These are phyloP conservation scores for Leptoxyphium fumago DNA, from an alignment of 2,329 filamentous ascomycete genomes.

Conservation along the genomic window DNA sequence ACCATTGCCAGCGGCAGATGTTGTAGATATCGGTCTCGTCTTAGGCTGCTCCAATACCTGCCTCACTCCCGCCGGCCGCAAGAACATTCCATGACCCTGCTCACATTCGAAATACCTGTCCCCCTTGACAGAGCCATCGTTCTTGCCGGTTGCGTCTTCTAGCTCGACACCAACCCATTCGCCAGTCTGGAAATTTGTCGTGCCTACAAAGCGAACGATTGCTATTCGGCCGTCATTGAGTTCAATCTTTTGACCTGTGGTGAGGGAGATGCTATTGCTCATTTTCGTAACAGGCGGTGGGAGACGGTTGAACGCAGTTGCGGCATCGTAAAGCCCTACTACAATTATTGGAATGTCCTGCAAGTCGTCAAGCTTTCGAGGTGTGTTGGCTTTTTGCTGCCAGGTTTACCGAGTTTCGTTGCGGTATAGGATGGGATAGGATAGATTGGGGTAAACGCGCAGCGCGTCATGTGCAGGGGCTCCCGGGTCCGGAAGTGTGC, in stretches of 20 bases:
- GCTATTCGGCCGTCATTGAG: constrained; percentile 65
- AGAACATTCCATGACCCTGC: constrained; percentile 65
- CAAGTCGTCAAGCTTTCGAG: too few relatives aligned
- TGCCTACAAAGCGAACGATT: constrained; percentile 67
- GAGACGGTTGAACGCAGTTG: too few relatives aligned
- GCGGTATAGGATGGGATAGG: too few relatives aligned
- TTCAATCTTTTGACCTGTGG: constrained; percentile 58
- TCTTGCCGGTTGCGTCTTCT: constrained; percentile 70
- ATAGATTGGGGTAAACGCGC: too few relatives aligned
- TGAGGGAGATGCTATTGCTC: constrained; percentile 10
- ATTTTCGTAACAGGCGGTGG: too few relatives aligned
- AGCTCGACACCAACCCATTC: constrained; percentile 87
- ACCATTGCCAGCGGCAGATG: constrained; percentile 14
- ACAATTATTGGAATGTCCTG: too few relatives aligned
- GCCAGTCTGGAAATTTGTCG: constrained; percentile 64
- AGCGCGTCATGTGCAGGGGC: too few relatives aligned
- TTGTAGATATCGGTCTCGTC: constrained; percentile 8
- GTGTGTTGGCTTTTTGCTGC: too few relatives aligned
- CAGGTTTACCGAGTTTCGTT: too few relatives aligned
- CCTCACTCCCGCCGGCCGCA: constrained; percentile 55
- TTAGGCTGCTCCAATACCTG: constrained; percentile 25
- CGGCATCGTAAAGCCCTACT: too few relatives aligned
- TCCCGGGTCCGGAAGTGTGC: too few relatives aligned
- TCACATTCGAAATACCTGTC: constrained; percentile 76
- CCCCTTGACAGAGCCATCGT: constrained; percentile 81